These are phyloP conservation scores for cucumber (Cucumis sativus) DNA, from an alignment of 306 rosid genomes.

Conservation along the genomic window Cucumber_9930_V3 NC_026657.2:28672501-28673000, in stretches of 20 bases:
- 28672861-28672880: slow-evolving; percentile 91
- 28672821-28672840: slow-evolving; percentile 71
- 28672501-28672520: slow-evolving; percentile 77
- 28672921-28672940: slow-evolving; percentile 87
- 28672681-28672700: not conserved
- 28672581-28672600: slow-evolving; percentile 60
- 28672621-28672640: not conserved
- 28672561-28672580: slow-evolving; percentile 56
- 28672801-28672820: slow-evolving; percentile 40
- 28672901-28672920: slow-evolving; percentile 64
- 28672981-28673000: not conserved
- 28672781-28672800: slow-evolving; percentile 10
- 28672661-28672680: not conserved
- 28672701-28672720: not conserved
- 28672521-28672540: slow-evolving; percentile 94
- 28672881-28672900: slow-evolving; percentile 88
- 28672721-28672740: not conserved
- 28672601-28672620: slow-evolving; percentile 23
- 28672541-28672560: slow-evolving; percentile 87
- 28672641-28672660: not conserved
- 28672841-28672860: slow-evolving; percentile 89
- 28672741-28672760: not conserved
- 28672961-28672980: slow-evolving; percentile 1
- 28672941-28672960: not conserved
- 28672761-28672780: not conserved